These are phyloP conservation scores for Smallanthus sonchifolius DNA, from an alignment of 129 eudicot species.

Conservation along the genomic window DNA sequence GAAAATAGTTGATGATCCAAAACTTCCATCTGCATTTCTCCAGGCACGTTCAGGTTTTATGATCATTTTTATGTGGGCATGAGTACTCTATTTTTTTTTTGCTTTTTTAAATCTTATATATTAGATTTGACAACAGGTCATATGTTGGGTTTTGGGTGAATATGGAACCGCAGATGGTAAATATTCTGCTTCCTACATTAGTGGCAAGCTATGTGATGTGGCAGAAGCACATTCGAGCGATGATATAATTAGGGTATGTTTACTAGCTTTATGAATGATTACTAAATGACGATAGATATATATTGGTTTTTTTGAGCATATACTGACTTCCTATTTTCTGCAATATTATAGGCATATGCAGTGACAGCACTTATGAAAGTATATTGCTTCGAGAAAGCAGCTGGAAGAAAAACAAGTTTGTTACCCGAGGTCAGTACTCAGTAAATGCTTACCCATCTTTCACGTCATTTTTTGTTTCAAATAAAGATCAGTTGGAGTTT, in stretches of 20 bases:
- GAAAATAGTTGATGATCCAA: conserved; percentile 81
- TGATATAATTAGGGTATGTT: conserved; percentile 80
- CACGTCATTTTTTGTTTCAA: not conserved
- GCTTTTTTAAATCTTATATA: not conserved
- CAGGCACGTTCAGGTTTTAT: conserved; percentile 49
- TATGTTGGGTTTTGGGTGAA: conserved; percentile 99
- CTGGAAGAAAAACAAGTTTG: conserved; percentile 81
- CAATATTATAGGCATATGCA: conserved; percentile 72
- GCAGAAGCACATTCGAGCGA: conserved; percentile 95
- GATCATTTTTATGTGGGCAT: not conserved
- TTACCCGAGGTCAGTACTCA: conserved; percentile 72
- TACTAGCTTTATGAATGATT: not conserved
- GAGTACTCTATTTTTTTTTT: not conserved
- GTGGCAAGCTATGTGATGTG: conserved; percentile 91
- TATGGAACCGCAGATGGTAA: conserved; percentile 95
- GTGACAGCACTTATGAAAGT: conserved; percentile 90
- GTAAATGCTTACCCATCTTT: not conserved
- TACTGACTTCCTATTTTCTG: conserved; percentile 9
- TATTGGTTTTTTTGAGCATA: conserved; percentile 2
- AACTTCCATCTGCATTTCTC: conserved; percentile 93
- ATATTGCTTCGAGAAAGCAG: conserved; percentile 83
- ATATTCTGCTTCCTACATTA: conserved; percentile 88
- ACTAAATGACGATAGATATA: not conserved
- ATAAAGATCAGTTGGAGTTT: not conserved
- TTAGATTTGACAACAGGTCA: conserved; percentile 48